These are phyloP conservation scores for Verticillium zaregamsianum DNA, from an alignment of 2,329 filamentous ascomycete genomes.

Conservation along the genomic window DNA sequence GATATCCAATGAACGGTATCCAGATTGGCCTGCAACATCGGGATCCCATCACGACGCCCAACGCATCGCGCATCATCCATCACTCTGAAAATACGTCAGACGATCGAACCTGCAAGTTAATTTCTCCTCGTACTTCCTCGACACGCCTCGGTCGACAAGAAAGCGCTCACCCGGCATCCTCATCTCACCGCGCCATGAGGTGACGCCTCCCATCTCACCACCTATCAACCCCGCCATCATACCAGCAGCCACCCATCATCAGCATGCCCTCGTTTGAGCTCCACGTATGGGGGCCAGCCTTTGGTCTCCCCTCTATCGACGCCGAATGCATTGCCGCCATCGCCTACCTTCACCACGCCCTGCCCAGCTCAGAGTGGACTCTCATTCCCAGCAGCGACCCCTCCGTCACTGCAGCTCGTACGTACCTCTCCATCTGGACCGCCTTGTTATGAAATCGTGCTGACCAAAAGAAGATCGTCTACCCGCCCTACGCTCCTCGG, in stretches of 20 bases:
- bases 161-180: background rate
- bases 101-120: background rate
- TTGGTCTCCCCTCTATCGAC: conserved; percentile 85
- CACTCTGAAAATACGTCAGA: background rate
- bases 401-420: conserved; percentile 66
- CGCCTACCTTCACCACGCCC: conserved; percentile 65
- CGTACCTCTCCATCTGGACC: conserved; percentile 23
- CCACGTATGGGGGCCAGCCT: conserved; percentile 87
- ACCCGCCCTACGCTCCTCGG: conserved; percentile 43
- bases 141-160: background rate
- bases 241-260: background rate
- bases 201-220: background rate
- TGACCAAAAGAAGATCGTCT: conserved; percentile 39
- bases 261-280: conserved; percentile 52
- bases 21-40: background rate
- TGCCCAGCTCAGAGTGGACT: conserved; percentile 59
- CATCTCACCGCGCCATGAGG: background rate
- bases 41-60: background rate
- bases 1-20: background rate
- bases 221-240: background rate
- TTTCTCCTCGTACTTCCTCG: background rate
- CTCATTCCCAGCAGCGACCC: conserved; percentile 72
- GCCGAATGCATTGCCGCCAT: conserved; percentile 83
- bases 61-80: background rate
- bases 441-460: conserved; percentile 20